phyloP scores from a whole-genome alignment of 805 yeast species.

The Geotrichum ghanense region DNA sequence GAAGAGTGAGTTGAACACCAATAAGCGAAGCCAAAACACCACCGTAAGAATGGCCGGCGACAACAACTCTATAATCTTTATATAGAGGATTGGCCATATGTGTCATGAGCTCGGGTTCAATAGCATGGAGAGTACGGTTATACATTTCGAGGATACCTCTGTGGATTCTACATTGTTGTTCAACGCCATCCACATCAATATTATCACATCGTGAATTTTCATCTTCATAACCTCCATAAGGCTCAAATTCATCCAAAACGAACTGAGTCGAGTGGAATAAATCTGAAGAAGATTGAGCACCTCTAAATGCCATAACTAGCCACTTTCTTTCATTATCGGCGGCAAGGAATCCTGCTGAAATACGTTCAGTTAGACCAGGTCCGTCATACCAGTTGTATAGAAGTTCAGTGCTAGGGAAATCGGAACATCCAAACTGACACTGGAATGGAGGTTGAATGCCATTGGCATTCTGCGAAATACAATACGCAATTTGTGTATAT shows the following conservation, averaged over 20 bases:
- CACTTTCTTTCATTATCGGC: background rate
- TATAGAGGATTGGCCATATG: background rate
- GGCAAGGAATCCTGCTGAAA: background rate
- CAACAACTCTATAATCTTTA: background rate
- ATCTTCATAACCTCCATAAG: background rate
- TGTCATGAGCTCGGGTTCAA: background rate
- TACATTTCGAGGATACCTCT: background rate
- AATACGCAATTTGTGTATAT: background rate
- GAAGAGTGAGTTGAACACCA: background rate
- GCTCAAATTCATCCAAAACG: background rate
- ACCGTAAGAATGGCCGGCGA: background rate
- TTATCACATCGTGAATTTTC: background rate
- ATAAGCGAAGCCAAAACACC: background rate
- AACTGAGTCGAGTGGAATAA: background rate
- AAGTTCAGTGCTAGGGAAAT: background rate
- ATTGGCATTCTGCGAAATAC: background rate
- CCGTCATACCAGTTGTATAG: background rate
- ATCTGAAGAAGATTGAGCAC: background rate
- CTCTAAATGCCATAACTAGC: background rate
- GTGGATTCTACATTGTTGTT: conserved; percentile 1
- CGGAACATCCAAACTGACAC: background rate
- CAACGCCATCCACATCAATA: background rate
- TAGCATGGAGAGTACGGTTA: background rate
- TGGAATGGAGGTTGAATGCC: background rate
- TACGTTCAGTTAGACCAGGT: background rate